Conservation (phyloP, 176 grass and related monocot genomes). For the Cenchrus americanus region DNA sequence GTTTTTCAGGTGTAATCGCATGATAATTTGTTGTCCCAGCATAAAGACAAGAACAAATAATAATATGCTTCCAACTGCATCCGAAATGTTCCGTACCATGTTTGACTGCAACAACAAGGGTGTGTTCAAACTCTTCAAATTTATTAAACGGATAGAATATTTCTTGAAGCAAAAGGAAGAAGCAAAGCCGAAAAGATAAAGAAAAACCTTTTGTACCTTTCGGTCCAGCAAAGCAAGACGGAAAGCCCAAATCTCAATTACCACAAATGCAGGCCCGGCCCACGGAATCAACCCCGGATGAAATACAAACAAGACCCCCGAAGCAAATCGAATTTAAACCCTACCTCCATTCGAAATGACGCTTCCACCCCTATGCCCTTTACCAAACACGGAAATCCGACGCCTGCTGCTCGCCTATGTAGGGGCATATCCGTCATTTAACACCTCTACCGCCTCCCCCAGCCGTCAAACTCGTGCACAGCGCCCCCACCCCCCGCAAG, state of each 20-base stretch:
- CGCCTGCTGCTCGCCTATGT: neutral
- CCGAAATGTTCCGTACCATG: neutral
- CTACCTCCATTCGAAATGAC: neutral
- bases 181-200: neutral
- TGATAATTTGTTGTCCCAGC: neutral
- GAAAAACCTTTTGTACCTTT: neutral
- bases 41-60: neutral
- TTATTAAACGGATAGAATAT: neutral
- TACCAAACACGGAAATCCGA: neutral
- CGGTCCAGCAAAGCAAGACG: neutral
- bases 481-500: constrained; percentile 20
- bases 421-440: constrained; percentile 30
- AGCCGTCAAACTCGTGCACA: constrained; percentile 53
- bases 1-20: neutral
- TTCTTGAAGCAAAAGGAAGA: neutral
- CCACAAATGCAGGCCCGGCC: neutral
- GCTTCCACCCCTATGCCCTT: neutral
- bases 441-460: neutral
- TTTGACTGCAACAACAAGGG: neutral
- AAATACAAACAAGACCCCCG: neutral
- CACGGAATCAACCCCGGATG: neutral
- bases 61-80: neutral
- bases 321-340: neutral
- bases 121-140: neutral
- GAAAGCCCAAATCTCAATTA: neutral